Conservation (phyloP, 495 filamentous ascomycete genomes). For the Penicillium ochrochloron region DNA sequence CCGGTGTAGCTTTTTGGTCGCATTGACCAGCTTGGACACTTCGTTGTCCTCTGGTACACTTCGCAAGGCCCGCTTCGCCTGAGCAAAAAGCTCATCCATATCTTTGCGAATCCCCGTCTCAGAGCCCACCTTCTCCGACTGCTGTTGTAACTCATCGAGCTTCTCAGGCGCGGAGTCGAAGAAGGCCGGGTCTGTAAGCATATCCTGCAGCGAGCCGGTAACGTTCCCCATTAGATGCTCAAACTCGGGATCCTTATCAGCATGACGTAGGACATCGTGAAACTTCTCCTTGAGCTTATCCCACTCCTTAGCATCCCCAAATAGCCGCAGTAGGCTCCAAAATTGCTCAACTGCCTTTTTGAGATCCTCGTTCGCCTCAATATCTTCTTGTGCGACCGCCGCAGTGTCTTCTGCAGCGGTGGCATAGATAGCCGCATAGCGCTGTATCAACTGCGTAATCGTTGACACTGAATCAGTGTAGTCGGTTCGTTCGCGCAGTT, state of each 20-base stretch:
- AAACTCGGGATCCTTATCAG: conserved; percentile 79
- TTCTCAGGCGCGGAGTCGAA: conserved; percentile 73
- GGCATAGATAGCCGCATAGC: conserved; percentile 78
- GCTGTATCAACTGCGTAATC: conserved; percentile 72
- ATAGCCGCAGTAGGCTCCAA: conserved; percentile 75
- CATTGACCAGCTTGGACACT: conserved; percentile 67
- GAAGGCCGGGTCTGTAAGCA: conserved; percentile 86
- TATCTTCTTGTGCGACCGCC: conserved; percentile 65
- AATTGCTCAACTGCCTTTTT: conserved; percentile 78
- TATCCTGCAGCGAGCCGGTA: conserved; percentile 71
- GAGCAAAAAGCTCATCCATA: conserved; percentile 70
- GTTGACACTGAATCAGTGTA: conserved; percentile 87
- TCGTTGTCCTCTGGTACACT: conserved; percentile 71
- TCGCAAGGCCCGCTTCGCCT: conserved; percentile 67
- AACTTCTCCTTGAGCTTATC: conserved; percentile 67
- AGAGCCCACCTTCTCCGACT: conserved; percentile 64
- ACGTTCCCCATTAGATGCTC: conserved; percentile 75
- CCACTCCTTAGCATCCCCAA: conserved; percentile 79
- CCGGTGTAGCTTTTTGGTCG: conserved; percentile 63
- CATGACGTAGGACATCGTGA: conserved; percentile 72
- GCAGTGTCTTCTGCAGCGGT: conserved; percentile 67
- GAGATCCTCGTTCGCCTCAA: conserved; percentile 71
- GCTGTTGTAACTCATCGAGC: conserved; percentile 70
- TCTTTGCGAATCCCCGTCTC: conserved; percentile 72
- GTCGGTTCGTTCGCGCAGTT: conserved; percentile 73